Conservation (phyloP, 306 rosid genomes). For the Chamaecrista fasciculata region DNA sequence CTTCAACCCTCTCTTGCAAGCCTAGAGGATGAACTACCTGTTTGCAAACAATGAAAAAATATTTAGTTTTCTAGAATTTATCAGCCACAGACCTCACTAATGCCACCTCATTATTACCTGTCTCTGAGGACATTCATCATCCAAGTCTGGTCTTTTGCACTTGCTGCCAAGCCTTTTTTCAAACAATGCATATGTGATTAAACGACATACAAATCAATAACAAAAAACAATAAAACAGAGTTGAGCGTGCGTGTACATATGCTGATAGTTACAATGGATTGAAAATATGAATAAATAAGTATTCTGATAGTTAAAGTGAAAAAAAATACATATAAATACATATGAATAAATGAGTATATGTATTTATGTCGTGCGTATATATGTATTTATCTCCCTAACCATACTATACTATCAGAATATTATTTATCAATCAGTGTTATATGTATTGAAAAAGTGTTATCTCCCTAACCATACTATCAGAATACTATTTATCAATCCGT, state of each 20-base stretch:
- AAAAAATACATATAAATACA: no score
- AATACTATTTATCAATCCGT: no score
- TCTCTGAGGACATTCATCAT: constrained; percentile 95
- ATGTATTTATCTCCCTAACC: no score
- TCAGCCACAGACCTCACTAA: not conserved
- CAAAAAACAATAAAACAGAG: not conserved
- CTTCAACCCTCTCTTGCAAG: constrained; percentile 94
- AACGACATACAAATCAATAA: constrained; percentile 16
- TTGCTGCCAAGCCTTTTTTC: constrained; percentile 95
- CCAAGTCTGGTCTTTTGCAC: constrained; percentile 98
- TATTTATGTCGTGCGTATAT: no score
- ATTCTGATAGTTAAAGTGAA: no score
- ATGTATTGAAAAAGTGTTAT: no score
- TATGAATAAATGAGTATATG: no score
- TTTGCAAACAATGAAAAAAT: constrained; percentile 19
- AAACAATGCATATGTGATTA: constrained; percentile 41
- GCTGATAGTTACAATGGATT: no score
- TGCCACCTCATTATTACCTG: constrained; percentile 56
- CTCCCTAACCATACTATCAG: no score
- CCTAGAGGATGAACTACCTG: constrained; percentile 84
- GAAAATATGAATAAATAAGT: no score
- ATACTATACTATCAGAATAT: no score
- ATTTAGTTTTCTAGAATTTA: constrained; percentile 20
- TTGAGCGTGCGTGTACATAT: constrained; percentile 58
- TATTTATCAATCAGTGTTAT: no score